Conservation (phyloP, 352 stramenopile species). For the Globisporangium canariense region DNA sequence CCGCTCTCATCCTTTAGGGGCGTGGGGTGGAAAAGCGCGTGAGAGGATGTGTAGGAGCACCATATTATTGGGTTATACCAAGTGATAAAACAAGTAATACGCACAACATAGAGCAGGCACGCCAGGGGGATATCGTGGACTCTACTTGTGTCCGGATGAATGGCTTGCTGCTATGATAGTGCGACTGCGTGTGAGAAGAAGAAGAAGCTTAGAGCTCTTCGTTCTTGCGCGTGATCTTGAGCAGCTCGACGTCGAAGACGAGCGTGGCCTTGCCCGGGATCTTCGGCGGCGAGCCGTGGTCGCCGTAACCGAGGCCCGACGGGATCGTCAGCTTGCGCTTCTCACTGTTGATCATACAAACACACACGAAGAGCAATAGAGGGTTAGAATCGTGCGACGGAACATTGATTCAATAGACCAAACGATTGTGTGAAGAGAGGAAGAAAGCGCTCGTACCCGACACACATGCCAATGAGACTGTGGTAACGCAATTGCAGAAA, state of each 20-base stretch:
- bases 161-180: not conserved
- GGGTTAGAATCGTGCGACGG: constrained; percentile 8
- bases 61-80: no score
- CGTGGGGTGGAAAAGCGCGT: no score
- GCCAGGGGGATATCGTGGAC: not conserved
- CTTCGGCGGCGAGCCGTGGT: constrained; percentile 87
- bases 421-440: not conserved
- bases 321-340: constrained; percentile 87
- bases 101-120: not conserved
- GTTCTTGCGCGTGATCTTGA: constrained; percentile 89
- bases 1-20: not conserved
- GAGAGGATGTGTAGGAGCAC: no score
- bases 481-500: no score
- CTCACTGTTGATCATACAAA: constrained; percentile 41
- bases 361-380: not conserved
- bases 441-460: constrained; percentile 43
- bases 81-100: not conserved
- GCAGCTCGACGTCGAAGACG: constrained; percentile 97
- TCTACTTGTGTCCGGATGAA: not conserved
- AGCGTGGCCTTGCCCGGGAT: constrained; percentile 94
- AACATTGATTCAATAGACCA: not conserved
- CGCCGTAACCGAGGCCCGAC: constrained; percentile 92
- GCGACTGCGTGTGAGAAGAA: not conserved
- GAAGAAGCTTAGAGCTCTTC: constrained; percentile 41
- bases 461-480: constrained; percentile 85